Percentiles rank a stretch among this genome's conserved stretches.
Conservation (phyloP, 495 filamentous ascomycete species). For the Hypoxylon perforatum region DNA sequence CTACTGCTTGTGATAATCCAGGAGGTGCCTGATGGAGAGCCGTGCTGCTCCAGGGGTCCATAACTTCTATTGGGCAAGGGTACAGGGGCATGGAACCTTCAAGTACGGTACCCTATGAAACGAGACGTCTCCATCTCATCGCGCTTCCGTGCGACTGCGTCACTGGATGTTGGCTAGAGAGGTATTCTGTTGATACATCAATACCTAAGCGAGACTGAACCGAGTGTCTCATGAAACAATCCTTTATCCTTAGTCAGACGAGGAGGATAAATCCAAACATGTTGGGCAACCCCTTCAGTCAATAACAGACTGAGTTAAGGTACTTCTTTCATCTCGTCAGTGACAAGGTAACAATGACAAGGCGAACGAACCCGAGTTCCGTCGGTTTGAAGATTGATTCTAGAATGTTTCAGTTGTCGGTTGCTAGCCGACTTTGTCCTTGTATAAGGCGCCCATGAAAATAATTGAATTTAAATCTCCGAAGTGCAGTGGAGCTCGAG, state of each 20-base stretch:
- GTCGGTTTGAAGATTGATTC: conserved; percentile 21
- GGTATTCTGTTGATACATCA: too few species aligned
- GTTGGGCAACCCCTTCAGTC: not conserved
- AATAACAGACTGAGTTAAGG: not conserved
- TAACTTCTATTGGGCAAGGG: not conserved
- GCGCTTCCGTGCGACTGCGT: too few species aligned
- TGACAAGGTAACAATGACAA: not conserved
- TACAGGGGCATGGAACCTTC: not conserved
- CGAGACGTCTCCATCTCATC: too few species aligned
- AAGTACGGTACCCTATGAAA: conserved; percentile 1
- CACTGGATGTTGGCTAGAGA: too few species aligned
- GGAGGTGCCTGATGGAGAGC: too few species aligned
- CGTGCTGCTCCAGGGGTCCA: not conserved
- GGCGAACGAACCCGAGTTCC: not conserved
- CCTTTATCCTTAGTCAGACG: not conserved
- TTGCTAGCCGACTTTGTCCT: conserved; percentile 5
- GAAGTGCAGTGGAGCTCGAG: conserved; percentile 15
- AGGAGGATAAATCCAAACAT: not conserved
- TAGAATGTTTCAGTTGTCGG: conserved; percentile 31
- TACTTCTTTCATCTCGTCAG: not conserved
- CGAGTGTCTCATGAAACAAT: conserved; percentile 9
- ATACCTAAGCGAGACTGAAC: not conserved
- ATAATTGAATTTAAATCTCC: conserved; percentile 25
- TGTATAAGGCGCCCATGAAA: too few species aligned
- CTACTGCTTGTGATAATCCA: too few species aligned